Evolutionary conservation across 768 basidiomycete genomes (phyloP).

Genomic region (Termitomyces sp.): DNA sequence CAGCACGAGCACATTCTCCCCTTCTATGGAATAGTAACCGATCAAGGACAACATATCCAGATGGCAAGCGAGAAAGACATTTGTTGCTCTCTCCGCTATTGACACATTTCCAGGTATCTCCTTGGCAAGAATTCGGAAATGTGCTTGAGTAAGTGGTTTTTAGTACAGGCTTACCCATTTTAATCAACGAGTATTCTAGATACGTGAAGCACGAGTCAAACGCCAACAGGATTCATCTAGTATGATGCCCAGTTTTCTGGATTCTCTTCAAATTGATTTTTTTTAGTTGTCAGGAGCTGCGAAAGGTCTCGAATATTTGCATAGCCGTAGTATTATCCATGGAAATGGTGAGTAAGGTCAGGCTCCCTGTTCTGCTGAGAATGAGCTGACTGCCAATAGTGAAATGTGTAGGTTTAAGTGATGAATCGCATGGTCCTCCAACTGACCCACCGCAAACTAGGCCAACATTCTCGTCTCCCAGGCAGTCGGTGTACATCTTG

Average conservation of each 20-base stretch:
- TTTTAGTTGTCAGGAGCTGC: constrained; percentile 47
- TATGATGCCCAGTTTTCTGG: constrained; percentile 17
- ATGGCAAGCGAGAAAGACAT: constrained; percentile 27
- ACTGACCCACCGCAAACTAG: not conserved
- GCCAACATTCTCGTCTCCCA: constrained; percentile 51
- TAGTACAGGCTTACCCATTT: not conserved
- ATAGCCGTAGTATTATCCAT: constrained; percentile 45
- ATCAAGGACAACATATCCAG: constrained; percentile 44
- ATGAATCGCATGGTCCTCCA: not conserved
- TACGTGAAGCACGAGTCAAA: constrained; percentile 31
- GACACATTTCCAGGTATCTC: constrained; percentile 40
- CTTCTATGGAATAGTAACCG: constrained; percentile 53
- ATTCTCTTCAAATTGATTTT: not conserved
- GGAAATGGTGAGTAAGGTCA: constrained; percentile 45
- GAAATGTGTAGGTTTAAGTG: constrained; percentile 45
- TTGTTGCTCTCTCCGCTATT: not conserved
- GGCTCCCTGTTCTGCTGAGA: not conserved
- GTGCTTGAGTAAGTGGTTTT: constrained; percentile 36
- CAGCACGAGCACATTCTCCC: constrained; percentile 45
- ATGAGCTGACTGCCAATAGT: constrained; percentile 26
- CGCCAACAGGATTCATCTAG: constrained; percentile 37
- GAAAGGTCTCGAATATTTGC: constrained; percentile 52
- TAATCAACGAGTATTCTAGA: constrained; percentile 19
- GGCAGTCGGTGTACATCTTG: constrained; percentile 25
- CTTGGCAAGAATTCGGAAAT: constrained; percentile 58